Conservation (phyloP, 495 filamentous ascomycete genomes). For the Penicillium ucsense region DNA sequence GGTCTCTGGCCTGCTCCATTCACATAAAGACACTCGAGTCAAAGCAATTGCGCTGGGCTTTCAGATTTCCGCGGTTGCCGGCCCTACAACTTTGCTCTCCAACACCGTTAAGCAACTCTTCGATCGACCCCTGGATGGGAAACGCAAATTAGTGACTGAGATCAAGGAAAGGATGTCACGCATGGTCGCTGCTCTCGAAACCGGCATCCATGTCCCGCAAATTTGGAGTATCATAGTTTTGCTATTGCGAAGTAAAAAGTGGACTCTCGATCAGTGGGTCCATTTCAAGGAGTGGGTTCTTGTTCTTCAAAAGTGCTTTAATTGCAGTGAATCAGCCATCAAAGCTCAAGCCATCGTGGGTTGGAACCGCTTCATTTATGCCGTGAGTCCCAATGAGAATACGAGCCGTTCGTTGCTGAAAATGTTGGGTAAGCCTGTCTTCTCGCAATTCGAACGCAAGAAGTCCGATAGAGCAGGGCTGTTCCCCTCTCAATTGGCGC, state of each 20-base stretch:
- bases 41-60: conserved; percentile 67
- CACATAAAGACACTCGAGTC: conserved; percentile 59
- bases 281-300: conserved; percentile 61
- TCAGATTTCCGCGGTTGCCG: conserved; percentile 52
- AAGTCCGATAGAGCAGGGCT: conserved; percentile 46
- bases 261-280: conserved; percentile 60
- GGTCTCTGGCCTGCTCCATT: conserved; percentile 72
- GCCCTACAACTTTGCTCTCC: conserved; percentile 53
- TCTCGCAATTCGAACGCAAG: conserved; percentile 58
- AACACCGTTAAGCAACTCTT: conserved; percentile 58
- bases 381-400: conserved; percentile 49
- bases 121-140: conserved; percentile 43
- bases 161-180: conserved; percentile 55
- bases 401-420: conserved; percentile 49
- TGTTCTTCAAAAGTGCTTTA: conserved; percentile 76
- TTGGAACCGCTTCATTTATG: conserved; percentile 76
- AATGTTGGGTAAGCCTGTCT: conserved; percentile 60
- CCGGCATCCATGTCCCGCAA: conserved; percentile 60
- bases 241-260: conserved; percentile 54
- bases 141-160: conserved; percentile 51
- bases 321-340: conserved; percentile 60
- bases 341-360: conserved; percentile 69
- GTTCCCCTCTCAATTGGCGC: conserved; percentile 46
- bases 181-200: conserved; percentile 60
- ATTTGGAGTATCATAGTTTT: conserved; percentile 81